Base-by-base conservation (phyloP, 1,139 yeast species). In the Keqinozyma sinolaborantium region DNA sequence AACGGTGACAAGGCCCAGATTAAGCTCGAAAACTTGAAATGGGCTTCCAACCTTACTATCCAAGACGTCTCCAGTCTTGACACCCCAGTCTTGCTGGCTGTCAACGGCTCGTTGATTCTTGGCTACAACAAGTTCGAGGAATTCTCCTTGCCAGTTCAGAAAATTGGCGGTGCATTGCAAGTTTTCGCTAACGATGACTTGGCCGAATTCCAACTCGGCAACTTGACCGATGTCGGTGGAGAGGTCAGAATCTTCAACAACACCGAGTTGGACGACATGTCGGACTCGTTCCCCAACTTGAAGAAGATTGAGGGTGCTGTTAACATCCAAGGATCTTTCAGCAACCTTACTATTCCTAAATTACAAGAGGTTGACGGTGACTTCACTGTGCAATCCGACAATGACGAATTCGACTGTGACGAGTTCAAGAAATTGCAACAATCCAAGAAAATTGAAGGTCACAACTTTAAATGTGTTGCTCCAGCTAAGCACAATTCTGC, bases 41-140 rank as follows among this genome's bases (percentile, higher is more conserved):
- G 68, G 67, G 71, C 73, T 25, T 57, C 71, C 30, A 67, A 68
- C 54, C 55, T 69, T 45, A 66, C 73, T 35, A 47, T 69, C 34
- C 73, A 68, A 50, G 73, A 68, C 45, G 66, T 61, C 29, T 48
- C 53, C 19, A 47, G 49, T 14, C 42, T 68, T 21, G 46, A 56
- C 24, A 63, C 60, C 33, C 31, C 49, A 20, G 57, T 58, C 50
- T 64, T 69, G 53, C 50, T 66, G 31, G 38, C 58, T 23, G 70
- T 68, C 38, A 68, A 68, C 48, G 73, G 73, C 30, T 54, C 73
- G 21, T 56, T 65, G 33, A 52, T 54, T 29, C 36, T 68, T 40
- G 72, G 62, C 34, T 68, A 67, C 56, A 67, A 66, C 53, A 53
- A 59, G 30, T 64, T 66, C 39, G 59, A 59, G 27, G 34, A 47